Evolutionary conservation across 495 filamentous ascomycete genomes (phyloP), one percentile per base, ranked within the genome.

Genomic region (Immersiella caudata): DNA sequence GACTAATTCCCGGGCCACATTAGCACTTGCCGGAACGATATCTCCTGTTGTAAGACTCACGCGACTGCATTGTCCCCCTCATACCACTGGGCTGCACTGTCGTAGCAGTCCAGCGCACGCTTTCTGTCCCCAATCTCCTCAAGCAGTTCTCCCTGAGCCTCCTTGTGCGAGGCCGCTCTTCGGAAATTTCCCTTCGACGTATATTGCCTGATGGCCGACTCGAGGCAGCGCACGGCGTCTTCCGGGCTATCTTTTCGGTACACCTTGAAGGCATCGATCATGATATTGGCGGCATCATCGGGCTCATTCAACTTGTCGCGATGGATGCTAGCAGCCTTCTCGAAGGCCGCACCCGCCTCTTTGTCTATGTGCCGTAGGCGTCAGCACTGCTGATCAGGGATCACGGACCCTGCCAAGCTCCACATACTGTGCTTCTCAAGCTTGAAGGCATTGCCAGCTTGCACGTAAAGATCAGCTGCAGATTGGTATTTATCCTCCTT

Each of bases 41-140:
- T 33, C 3, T 33, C 25, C 2, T 0, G 3, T 35, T 9, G 7
- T 49, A 52, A 52, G 67, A 79, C 89, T 70, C 86, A 94, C 87
- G 92, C 92, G 69, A 88, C 86, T n/a, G 92, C 92, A 80, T 93
- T 90, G 72, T 96, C 93, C 64, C 83, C 84, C 73, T 95, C 91
- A 73, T 89, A 98, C 92, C 93, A 96, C 55, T 88, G 85, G 7
- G 92, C 94, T 26, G 94, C 92, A 58, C 85, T 83, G 75, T 94
- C 87, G 74, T 93, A 97, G 70, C 86, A 88, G 55, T 90, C 89
- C 60, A 92, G 83, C 40, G 94, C 93, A 69, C 85, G 83, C 78
- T 91, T 90, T 65, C 80, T 81, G 79, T 97, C 91, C 11, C 88
- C 87, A 24, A 95, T 74, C 70, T 96, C 92, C 80, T 97, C 93